Conservation (phyloP, 2,329 filamentous ascomycete species). For the Fusarium fujikuroi region DNA sequence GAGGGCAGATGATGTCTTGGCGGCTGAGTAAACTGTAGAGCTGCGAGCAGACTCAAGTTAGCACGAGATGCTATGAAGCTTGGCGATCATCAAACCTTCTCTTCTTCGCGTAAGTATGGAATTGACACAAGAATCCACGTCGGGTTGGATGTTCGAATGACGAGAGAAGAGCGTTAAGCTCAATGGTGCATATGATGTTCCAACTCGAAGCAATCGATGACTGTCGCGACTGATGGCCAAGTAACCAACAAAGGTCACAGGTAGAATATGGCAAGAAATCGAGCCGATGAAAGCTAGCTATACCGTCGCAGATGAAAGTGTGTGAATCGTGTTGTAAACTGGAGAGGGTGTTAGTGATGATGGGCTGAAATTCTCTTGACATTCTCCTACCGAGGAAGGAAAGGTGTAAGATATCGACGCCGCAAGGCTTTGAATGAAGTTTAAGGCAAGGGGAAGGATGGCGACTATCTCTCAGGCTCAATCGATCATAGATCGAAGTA, state of each 20-base stretch:
- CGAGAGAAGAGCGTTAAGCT: fast-evolving
- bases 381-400: not conserved
- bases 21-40: fast-evolving
- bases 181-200: fast-evolving
- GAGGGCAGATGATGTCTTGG: not conserved
- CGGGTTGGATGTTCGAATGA: fast-evolving
- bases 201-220: not conserved
- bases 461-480: fast-evolving
- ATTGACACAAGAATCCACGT: fast-evolving
- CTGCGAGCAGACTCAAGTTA: not conserved
- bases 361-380: not conserved
- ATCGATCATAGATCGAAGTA: fast-evolving
- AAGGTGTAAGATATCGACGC: fast-evolving
- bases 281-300: fast-evolving
- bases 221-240: fast-evolving
- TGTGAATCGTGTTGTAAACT: not conserved
- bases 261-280: fast-evolving
- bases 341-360: fast-evolving
- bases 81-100: not conserved
- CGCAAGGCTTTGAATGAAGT: not conserved
- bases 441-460: fast-evolving
- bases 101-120: too few species aligned
- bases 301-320: fast-evolving
- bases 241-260: too few species aligned
- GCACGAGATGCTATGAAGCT: not conserved